Evolutionary conservation across 2,329 filamentous ascomycete species (phyloP), one percentile per base, ranked within the genome.

Genomic region (Hypoxylon sp.): DNA sequence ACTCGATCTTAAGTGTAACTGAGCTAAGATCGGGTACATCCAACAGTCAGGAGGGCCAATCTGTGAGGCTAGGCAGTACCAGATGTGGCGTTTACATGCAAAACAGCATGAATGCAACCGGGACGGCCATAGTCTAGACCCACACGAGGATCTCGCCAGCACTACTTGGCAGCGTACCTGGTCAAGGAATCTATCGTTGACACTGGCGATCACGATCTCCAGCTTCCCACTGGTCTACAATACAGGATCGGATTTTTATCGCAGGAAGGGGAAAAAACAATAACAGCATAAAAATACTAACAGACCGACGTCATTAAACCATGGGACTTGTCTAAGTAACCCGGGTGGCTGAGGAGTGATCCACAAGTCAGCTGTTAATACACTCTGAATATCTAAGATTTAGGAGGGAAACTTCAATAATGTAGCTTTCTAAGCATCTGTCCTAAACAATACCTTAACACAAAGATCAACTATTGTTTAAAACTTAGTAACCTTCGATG

Each of bases 101-200:
- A 57, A 55, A 65, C 43, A 60, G 67, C 34, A 23, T 63, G 65
- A 68, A 70, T 65, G 53, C 53, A 69, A 60, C 65, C 57, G 60
- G 48, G 53, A 52, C 38, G 2, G 46, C 25, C 57, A 56, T 23
- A 55, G 45, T 50, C 14, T 21, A 41, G 56, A 61, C 51, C 63
- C 67, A 69, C 60, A 64, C 10, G 56, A 53, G 14, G 25, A 58
- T 58, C 45, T 48, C 34, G 34, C n/a, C 3, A 45, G 48, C 51
- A 11, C 25, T 23, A 28, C 46, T 46, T 58, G 50, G 60, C 19
- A 51, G 28, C 28, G 43, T 45, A 58, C 23, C 23, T 25, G 5
- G 21, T 30, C 21, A 21, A 9, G 17, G 51, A 41, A 30, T 6
- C 45, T 10, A 19, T 46, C 7, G 38, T 30, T 60, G 21, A 2